Conservation (phyloP, 768 basidiomycete species). For the Suillus subaureus region DNA sequence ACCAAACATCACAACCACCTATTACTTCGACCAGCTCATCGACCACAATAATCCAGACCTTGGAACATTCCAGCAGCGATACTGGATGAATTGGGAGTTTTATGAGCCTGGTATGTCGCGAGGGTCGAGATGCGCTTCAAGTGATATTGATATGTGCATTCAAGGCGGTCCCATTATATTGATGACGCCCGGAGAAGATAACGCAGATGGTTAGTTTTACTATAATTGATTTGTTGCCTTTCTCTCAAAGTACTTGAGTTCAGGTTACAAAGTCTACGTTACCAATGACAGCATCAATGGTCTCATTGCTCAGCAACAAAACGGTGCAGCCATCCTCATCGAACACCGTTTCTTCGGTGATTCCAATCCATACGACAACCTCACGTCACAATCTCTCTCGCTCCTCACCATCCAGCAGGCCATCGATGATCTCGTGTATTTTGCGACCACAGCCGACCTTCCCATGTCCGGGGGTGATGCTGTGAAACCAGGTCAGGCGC, state of each 20-base stretch:
- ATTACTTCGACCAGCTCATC: not conserved
- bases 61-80: not conserved
- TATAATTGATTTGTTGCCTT: not conserved
- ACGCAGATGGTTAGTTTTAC: not conserved
- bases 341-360: constrained; percentile 78
- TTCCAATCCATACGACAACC: constrained; percentile 67
- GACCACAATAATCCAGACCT: not conserved
- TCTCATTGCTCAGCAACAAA: constrained; percentile 19
- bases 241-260: not conserved
- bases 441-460: constrained; percentile 63
- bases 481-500: constrained; percentile 53
- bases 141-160: not conserved
- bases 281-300: constrained; percentile 68
- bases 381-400: constrained; percentile 57
- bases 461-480: constrained; percentile 68
- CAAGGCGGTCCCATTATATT: not conserved
- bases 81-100: constrained; percentile 1
- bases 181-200: not conserved
- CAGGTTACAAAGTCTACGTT: constrained; percentile 49
- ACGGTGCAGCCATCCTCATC: constrained; percentile 64
- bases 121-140: not conserved
- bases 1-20: not conserved
- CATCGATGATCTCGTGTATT: constrained; percentile 74
- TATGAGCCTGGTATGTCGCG: constrained; percentile 1
- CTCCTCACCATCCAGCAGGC: constrained; percentile 74